Evolutionary conservation across 805 yeast species (phyloP).

Genomic region (Clavispora phyllophila): DNA sequence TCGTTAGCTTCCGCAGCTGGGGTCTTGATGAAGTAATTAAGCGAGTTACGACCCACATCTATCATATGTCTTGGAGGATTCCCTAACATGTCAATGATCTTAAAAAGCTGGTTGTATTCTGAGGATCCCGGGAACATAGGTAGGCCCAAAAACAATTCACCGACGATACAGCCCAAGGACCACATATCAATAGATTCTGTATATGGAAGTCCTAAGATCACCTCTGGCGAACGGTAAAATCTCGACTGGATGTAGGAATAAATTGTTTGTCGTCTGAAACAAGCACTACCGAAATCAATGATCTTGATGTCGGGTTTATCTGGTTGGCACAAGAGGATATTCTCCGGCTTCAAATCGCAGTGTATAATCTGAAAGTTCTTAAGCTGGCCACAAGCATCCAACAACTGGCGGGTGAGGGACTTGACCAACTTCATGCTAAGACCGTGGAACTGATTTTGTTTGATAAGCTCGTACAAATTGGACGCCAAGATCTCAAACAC

Average conservation of each 20-base stretch:
- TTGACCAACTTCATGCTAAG: slow-evolving; percentile 73
- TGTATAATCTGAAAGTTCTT: slow-evolving; percentile 85
- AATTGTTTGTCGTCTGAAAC: slow-evolving; percentile 84
- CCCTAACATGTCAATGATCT: slow-evolving; percentile 80
- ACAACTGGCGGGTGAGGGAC: slow-evolving; percentile 70
- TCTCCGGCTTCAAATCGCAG: slow-evolving; percentile 96
- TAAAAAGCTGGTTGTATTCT: slow-evolving; percentile 82
- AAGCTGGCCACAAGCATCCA: slow-evolving; percentile 74
- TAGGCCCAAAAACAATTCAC: slow-evolving; percentile 84
- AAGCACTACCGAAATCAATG: slow-evolving; percentile 94
- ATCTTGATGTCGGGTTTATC: slow-evolving; percentile 85
- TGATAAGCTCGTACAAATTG: slow-evolving; percentile 82
- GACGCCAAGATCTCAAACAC: slow-evolving; percentile 88
- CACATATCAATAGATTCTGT: slow-evolving; percentile 94
- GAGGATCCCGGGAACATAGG: slow-evolving; percentile 95
- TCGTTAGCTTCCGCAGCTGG: slow-evolving; percentile 18
- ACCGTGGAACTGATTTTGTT: slow-evolving; percentile 93
- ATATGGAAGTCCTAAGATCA: slow-evolving; percentile 84
- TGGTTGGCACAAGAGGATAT: slow-evolving; percentile 72
- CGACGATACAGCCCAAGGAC: slow-evolving; percentile 92
- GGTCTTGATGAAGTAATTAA: slow-evolving; percentile 55
- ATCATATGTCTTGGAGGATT: slow-evolving; percentile 94
- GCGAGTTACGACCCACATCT: slow-evolving; percentile 85
- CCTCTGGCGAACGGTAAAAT: slow-evolving; percentile 93
- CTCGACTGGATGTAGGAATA: slow-evolving; percentile 91